These are phyloP conservation scores for Diaporthe batatas DNA, from an alignment of 2,329 filamentous ascomycete species.

Conservation along the genomic window DNA sequence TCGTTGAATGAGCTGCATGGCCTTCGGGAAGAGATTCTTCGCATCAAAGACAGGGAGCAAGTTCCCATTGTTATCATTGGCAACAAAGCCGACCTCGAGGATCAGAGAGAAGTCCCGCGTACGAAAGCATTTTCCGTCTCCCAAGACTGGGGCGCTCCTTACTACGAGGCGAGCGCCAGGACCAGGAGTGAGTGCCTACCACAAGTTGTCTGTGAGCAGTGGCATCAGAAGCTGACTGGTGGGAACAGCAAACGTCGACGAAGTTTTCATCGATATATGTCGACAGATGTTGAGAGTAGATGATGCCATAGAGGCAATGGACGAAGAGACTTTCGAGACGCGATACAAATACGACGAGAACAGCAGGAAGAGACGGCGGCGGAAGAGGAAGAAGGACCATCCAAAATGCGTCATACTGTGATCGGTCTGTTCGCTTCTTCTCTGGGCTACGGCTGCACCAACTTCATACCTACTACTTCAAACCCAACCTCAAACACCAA, in stretches of 20 bases:
- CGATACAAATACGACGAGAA: conserved; percentile 39
- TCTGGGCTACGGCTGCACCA: conserved; percentile 7
- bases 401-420: conserved; percentile 41
- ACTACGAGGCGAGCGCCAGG: conserved; percentile 90
- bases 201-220: neutral
- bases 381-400: conserved; percentile 41
- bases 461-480: neutral
- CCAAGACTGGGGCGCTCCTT: conserved; percentile 90
- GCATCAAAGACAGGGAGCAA: conserved; percentile 89
- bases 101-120: conserved; percentile 83
- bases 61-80: conserved; percentile 91
- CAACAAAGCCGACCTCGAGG: conserved; percentile 92
- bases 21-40: conserved; percentile 88
- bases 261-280: conserved; percentile 88
- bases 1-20: conserved; percentile 86
- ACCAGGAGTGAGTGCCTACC: conserved; percentile 70
- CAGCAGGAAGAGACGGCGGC: conserved; percentile 35
- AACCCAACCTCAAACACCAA: conserved; percentile 4
- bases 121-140: conserved; percentile 86
- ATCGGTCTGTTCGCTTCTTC: conserved; percentile 13
- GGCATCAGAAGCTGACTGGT: conserved; percentile 45
- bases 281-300: conserved; percentile 86
- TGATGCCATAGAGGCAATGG: conserved; percentile 52
- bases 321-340: conserved; percentile 37
- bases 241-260: conserved; percentile 82